A percentile compares a stretch with the other conserved stretches of the same genome.
phyloP scores from a whole-genome alignment of 129 eudicot species.

The sunflower (Helianthus annuus) region DNA sequence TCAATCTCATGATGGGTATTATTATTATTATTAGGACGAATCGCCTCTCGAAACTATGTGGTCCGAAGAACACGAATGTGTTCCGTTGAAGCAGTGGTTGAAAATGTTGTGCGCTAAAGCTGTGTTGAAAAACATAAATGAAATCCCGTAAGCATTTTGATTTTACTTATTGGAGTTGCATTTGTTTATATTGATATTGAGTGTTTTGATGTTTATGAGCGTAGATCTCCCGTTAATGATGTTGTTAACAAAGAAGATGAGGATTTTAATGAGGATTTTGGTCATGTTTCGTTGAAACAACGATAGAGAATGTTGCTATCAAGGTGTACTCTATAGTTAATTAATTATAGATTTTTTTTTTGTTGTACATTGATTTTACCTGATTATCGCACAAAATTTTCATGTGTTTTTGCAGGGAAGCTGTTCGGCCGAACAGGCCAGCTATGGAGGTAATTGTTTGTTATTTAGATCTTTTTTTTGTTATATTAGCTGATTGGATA shows the following conservation, averaged over 20 bases:
- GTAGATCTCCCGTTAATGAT: constrained; percentile 23
- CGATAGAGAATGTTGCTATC: constrained; percentile 64
- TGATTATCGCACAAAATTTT: constrained; percentile 13
- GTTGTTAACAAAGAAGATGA: constrained; percentile 35
- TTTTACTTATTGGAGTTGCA: background rate
- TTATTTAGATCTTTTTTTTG: constrained; percentile 10
- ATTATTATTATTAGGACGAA: constrained; percentile 1
- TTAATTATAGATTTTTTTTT: background rate
- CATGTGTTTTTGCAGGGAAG: constrained; percentile 39
- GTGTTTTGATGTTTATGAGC: constrained; percentile 14
- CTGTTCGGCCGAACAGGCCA: constrained; percentile 26
- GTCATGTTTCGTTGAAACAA: constrained; percentile 57
- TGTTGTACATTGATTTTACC: background rate
- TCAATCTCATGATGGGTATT: too few species aligned
- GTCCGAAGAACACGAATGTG: constrained; percentile 60
- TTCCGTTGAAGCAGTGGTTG: constrained; percentile 78
- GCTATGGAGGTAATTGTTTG: constrained; percentile 47
- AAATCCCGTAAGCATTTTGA: constrained; percentile 4
- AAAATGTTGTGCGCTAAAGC: constrained; percentile 44
- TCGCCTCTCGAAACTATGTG: constrained; percentile 28
- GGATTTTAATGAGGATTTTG: constrained; percentile 58
- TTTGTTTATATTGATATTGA: background rate
- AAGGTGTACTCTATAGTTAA: constrained; percentile 41
- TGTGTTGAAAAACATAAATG: background rate
- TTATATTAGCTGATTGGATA: constrained; percentile 6